Evolutionary conservation across 495 filamentous ascomycete species (phyloP), one percentile per base, ranked within the genome.

Genomic region (Penicillium canariense): DNA sequence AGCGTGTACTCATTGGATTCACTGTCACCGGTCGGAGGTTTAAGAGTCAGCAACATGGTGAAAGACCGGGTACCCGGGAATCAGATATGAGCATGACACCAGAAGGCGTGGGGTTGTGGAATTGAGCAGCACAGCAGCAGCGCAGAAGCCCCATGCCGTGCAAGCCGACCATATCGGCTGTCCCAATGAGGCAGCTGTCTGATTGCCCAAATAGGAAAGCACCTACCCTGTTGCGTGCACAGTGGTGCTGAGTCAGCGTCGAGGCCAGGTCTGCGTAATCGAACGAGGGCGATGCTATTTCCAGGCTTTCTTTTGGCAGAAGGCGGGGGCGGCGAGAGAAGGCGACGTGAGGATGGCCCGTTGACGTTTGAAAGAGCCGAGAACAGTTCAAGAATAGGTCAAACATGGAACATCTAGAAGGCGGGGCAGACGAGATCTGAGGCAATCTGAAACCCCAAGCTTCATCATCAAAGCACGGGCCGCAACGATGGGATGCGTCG

Each of bases 31-130:
- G 74, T 68, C 48, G 67, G 52, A 40, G 70, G 61, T 55, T 73
- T 76, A 22, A 76, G 62, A 60, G 76, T 78, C 54, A 78, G 74
- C 53, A 74, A 68, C 70, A 75, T 72, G 30, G 59, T 43, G 14
- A 32, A 48, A 52, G 22, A 15, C 39, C 20, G 12, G 20, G 5
- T 10, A 30, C 14, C 54, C 23, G 32, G 31, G 36, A 15, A 43
- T 34, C 20, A 46, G 38, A 26, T 32, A 34, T 35, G 18, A 20
- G 42, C 51, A 51, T 43, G 26, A 50, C 23, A 9, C 23, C 17
- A 3, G 32, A 55, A 14, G 17, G 25, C 44, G 15, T 11, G 26
- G 15, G 22, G 34, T 7, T 48, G 45, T 46, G 25, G 43, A 20
- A 31, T 31, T 46, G 26, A 5, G 17, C 18, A 31, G 20, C 14